A percentile compares a stretch with the other conserved stretches of the same genome.
These are phyloP conservation scores for Candida nemodendra DNA, from an alignment of 805 yeast species.

Conservation along the genomic window DNA sequence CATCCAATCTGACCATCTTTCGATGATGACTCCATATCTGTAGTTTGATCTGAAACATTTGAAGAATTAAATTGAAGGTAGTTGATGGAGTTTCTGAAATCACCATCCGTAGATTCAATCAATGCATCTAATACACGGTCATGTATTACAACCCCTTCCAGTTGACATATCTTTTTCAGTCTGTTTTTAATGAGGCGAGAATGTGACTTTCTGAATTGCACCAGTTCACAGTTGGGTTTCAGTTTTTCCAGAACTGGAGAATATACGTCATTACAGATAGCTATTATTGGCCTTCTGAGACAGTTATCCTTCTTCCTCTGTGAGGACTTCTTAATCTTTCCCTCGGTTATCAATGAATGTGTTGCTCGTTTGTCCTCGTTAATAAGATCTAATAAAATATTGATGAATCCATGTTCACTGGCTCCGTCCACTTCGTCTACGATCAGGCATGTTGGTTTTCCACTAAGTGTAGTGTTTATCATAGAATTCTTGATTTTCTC, in stretches of 20 bases:
- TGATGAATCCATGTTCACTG: slow-evolving; percentile 62
- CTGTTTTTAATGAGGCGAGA: slow-evolving; percentile 45
- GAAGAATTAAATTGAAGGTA: slow-evolving; percentile 63
- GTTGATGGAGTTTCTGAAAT: slow-evolving; percentile 82
- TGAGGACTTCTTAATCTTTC: slow-evolving; percentile 24
- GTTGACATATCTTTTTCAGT: slow-evolving; percentile 48
- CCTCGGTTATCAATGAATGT: slow-evolving; percentile 26
- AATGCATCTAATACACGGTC: slow-evolving; percentile 59
- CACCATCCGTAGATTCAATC: slow-evolving; percentile 72
- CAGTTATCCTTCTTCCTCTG: slow-evolving; percentile 32
- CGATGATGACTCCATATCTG: slow-evolving; percentile 23
- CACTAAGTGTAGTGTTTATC: slow-evolving; percentile 62
- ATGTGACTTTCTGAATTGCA: slow-evolving; percentile 62
- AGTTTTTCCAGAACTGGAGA: slow-evolving; percentile 71
- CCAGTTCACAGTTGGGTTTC: slow-evolving; percentile 69
- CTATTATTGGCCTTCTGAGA: slow-evolving; percentile 80
- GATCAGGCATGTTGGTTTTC: slow-evolving; percentile 76
- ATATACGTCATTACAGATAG: slow-evolving; percentile 87
- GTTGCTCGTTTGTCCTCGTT: slow-evolving; percentile 57
- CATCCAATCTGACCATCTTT: slow-evolving; percentile 69
- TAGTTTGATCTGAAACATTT: background rate
- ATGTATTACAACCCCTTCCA: slow-evolving; percentile 51
- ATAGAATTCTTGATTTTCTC: slow-evolving; percentile 62
- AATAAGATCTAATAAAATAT: slow-evolving; percentile 54
- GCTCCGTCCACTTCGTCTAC: slow-evolving; percentile 91